A percentile compares a stretch with the other conserved stretches of the same genome.
phyloP scores from a whole-genome alignment of 371 early-diverging fungal species.

The Entomophthora muscae region DNA sequence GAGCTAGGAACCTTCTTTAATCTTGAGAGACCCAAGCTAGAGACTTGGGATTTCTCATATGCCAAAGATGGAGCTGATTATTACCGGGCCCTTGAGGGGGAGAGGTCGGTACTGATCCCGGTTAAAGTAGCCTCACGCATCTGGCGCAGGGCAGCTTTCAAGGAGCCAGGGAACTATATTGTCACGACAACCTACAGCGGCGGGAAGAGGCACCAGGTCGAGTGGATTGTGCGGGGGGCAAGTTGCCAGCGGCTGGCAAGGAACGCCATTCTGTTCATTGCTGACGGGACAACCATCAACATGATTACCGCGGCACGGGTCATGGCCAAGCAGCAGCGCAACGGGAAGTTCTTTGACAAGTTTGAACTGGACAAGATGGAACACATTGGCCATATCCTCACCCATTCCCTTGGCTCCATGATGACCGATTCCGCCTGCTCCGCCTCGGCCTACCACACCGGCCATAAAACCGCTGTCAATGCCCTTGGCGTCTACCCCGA shows the following conservation, averaged over 20 bases:
- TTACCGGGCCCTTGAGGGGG: too few relatives aligned
- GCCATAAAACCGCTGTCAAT: constrained; percentile 40
- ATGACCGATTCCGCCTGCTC: constrained; percentile 60
- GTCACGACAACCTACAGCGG: constrained; percentile 17
- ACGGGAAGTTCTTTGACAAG: constrained; percentile 32
- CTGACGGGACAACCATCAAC: constrained; percentile 47
- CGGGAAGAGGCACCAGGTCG: constrained; percentile 21
- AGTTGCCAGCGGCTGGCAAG: constrained; percentile 39
- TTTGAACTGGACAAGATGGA: constrained; percentile 41
- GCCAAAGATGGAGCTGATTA: too few relatives aligned
- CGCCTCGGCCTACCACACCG: constrained; percentile 43
- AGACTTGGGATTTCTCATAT: too few relatives aligned
- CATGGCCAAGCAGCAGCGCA: constrained; percentile 28
- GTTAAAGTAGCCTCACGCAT: constrained; percentile 34
- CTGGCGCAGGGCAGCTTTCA: constrained; percentile 32
- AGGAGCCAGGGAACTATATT: constrained; percentile 32
- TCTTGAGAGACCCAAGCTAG: too few relatives aligned
- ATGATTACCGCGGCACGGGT: constrained; percentile 41
- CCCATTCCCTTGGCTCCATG: constrained; percentile 49
- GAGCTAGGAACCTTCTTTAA: too few relatives aligned
- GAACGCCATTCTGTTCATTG: constrained; percentile 52
- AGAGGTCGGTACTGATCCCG: too few relatives aligned
- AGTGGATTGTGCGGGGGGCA: constrained; percentile 28
- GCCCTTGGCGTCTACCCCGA: constrained; percentile 44
- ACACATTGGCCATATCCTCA: constrained; percentile 41